phyloP scores from a whole-genome alignment of 2,329 filamentous ascomycete genomes.

The Penicillium sp. region DNA sequence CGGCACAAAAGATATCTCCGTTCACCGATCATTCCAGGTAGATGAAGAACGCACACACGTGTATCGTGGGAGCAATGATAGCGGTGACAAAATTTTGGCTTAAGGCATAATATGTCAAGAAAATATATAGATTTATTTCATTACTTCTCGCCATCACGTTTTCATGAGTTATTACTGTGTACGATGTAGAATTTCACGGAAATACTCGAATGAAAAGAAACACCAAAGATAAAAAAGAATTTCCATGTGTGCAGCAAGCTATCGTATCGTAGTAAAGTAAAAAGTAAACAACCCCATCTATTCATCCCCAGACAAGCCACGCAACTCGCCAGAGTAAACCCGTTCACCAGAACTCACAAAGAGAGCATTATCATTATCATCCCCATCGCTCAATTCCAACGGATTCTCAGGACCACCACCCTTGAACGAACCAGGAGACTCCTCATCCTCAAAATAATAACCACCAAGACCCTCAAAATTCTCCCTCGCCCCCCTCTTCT shows the following conservation, averaged over 20 bases:
- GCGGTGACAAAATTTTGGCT: not conserved
- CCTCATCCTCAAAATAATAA: not conserved
- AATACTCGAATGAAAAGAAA: not conserved
- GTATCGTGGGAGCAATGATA: not conserved
- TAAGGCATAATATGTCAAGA: not conserved
- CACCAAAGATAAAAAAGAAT: not conserved
- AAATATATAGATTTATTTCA: too few relatives aligned
- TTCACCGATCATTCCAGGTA: not conserved
- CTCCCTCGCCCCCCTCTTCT: not conserved
- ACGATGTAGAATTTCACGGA: too few relatives aligned
- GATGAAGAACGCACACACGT: not conserved
- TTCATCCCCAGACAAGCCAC: not conserved
- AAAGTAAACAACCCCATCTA: not conserved
- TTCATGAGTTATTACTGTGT: too few relatives aligned
- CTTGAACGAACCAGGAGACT: not conserved
- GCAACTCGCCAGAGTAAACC: not conserved
- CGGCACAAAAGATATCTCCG: too few relatives aligned
- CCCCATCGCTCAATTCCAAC: not conserved
- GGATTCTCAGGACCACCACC: not conserved
- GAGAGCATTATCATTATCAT: not conserved
- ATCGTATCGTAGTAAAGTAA: not conserved
- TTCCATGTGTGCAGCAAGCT: not conserved
- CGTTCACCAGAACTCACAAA: not conserved
- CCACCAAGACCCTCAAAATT: not conserved
- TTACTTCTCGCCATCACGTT: too few relatives aligned